These are phyloP conservation scores for Ilyonectria sp. DNA, from an alignment of 2,329 filamentous ascomycete genomes.

Conservation along the genomic window DNA sequence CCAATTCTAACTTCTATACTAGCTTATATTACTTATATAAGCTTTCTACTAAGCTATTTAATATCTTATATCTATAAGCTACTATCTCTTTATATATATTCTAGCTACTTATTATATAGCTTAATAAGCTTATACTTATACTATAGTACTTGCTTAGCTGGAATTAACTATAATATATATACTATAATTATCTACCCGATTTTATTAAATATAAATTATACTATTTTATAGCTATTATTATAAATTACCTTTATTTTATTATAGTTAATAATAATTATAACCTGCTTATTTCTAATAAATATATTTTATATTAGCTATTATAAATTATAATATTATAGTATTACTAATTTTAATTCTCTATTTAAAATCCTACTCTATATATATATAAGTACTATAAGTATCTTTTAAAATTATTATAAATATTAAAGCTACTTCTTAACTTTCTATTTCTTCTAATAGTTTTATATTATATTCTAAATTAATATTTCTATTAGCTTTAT, in stretches of 20 bases:
- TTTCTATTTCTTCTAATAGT: too few species aligned
- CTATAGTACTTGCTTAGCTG: background rate
- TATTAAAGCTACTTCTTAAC: too few species aligned
- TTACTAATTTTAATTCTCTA: background rate
- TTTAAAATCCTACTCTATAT: too few species aligned
- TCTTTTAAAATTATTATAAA: too few species aligned
- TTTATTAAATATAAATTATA: background rate
- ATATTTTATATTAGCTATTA: slow-evolving; percentile 2
- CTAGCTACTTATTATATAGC: background rate
- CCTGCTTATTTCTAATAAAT: background rate
- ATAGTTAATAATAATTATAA: background rate
- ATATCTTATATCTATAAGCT: background rate
- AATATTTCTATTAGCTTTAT: too few species aligned
- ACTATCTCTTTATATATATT: background rate
- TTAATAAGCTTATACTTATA: background rate
- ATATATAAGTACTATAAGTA: too few species aligned
- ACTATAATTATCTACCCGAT: background rate
- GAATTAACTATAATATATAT: background rate
- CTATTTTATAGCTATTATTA: background rate
- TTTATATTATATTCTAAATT: too few species aligned
- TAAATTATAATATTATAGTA: background rate
- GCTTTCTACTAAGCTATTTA: background rate
- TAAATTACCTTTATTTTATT: slow-evolving; percentile 4
- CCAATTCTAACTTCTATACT: background rate
- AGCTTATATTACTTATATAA: background rate